Evolutionary conservation across 2,329 filamentous ascomycete species (phyloP), one percentile per base, ranked within the genome.

Genomic region (Passalora sequoiae): DNA sequence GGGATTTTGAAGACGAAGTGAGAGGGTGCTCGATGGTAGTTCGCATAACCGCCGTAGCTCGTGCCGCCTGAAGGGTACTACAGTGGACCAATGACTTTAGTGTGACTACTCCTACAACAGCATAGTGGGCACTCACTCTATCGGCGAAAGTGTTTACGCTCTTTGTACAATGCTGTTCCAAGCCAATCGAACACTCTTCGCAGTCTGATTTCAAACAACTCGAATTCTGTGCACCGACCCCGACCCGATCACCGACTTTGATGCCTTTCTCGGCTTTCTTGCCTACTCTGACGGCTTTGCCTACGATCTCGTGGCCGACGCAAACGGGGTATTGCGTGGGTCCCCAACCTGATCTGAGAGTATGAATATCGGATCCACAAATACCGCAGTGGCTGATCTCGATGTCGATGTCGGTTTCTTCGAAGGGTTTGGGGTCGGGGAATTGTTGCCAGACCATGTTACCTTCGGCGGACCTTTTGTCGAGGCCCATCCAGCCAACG

Each of bases 21-120:
- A 4, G 40, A 47, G 6, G 54, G 51, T 8, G 49, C 49, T 15
- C 80, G 71, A 58, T 73, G 73, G 47, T 76, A 72, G 39, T 71
- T 66, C 5, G 75, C 75, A 51, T 78, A 81, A 1, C 70, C 85
- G 3, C 86, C 86, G 55, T 85, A 83, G 1, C 77, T 76, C 61
- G 76, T 48, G 1, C 38, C 39, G 28, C 57, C 57, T 33, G 60
- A 55, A 3, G 57, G 58, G 42, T 59, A 63, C 15, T 36, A n/a
- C 19, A 36, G 20, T 5, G 4, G 6, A 6, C 19, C 33, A 24
- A 12, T 4, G 15, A n/a, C 15, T 17, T 13, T 15, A 6, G 7
- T 17, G 4, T 24, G 3, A 3, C 33, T 6, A 15, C 19, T n/a
- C 5, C 19, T 20, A 1, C 33, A 9, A 17, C 10, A 24, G 16